Evolutionary conservation across 805 yeast genomes (phyloP).

Genomic region (Danielia reshetovae): DNA sequence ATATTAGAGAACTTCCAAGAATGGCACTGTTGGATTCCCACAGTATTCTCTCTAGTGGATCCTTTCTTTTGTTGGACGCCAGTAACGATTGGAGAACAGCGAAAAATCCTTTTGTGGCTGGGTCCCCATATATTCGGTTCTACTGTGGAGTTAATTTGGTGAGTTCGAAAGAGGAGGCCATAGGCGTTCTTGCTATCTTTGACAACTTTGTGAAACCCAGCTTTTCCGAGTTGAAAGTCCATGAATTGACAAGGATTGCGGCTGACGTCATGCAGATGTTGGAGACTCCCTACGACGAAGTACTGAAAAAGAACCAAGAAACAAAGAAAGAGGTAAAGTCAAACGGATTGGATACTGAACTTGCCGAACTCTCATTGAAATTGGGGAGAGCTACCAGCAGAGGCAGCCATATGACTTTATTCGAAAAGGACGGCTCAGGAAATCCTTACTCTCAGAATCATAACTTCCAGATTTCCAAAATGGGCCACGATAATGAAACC

Average conservation of each 20-base stretch:
- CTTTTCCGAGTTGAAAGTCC: constrained; percentile 32
- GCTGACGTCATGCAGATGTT: constrained; percentile 41
- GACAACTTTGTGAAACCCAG: constrained; percentile 42
- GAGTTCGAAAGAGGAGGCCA: constrained; percentile 33
- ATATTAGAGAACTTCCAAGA: constrained; percentile 50
- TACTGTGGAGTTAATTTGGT: constrained; percentile 64
- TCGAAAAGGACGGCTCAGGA: constrained; percentile 65
- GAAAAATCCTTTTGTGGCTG: constrained; percentile 60
- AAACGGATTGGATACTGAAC: constrained; percentile 16
- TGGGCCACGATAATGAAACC: constrained; percentile 3
- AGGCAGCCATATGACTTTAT: constrained; percentile 38
- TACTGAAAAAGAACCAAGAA: background rate
- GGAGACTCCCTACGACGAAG: constrained; percentile 27
- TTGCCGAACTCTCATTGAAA: constrained; percentile 29
- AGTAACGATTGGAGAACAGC: constrained; percentile 66
- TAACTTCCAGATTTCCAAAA: constrained; percentile 39
- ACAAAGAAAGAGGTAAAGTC: constrained; percentile 5
- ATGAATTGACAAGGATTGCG: constrained; percentile 34
- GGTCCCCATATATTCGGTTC: constrained; percentile 55
- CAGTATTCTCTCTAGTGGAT: constrained; percentile 54
- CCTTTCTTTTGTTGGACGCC: constrained; percentile 56
- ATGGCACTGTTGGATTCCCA: constrained; percentile 64
- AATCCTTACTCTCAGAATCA: constrained; percentile 52
- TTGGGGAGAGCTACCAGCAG: constrained; percentile 59
- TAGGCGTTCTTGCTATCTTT: constrained; percentile 60